Conservation (phyloP, 2,329 filamentous ascomycete species). For the Echinosphaeria canescens region DNA sequence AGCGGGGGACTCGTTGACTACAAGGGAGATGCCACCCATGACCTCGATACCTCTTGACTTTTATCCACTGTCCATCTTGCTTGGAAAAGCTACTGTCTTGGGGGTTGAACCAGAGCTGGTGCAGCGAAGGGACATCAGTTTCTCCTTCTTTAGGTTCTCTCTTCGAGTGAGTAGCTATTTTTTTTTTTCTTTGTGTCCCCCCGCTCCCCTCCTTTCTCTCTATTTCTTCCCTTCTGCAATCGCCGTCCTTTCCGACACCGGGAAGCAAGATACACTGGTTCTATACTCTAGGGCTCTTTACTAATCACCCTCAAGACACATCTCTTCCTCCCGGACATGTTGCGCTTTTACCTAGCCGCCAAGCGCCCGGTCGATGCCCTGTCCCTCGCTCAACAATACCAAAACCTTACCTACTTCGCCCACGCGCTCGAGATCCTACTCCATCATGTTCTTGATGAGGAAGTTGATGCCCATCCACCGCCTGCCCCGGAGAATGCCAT, state of each 20-base stretch:
- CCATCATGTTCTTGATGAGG: constrained; percentile 84
- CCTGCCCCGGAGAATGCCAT: constrained; percentile 41
- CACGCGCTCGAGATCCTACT: constrained; percentile 84
- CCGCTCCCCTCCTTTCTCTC: neutral
- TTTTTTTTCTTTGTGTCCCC: neutral
- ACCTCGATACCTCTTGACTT: constrained; percentile 80
- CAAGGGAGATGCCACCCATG: constrained; percentile 47
- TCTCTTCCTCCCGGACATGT: constrained; percentile 73
- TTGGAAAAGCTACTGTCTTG: constrained; percentile 78
- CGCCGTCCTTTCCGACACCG: too few species aligned
- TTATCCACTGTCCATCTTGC: constrained; percentile 70
- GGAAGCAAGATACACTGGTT: too few species aligned
- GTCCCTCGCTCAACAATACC: constrained; percentile 65
- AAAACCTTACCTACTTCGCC: constrained; percentile 73
- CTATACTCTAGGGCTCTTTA: neutral
- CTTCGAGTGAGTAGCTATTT: constrained; percentile 44
- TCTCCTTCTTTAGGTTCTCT: constrained; percentile 73
- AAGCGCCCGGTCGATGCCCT: constrained; percentile 66
- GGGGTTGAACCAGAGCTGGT: constrained; percentile 84
- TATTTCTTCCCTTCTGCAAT: neutral
- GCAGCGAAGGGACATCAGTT: constrained; percentile 79
- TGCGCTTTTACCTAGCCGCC: constrained; percentile 57
- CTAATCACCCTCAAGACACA: constrained; percentile 40
- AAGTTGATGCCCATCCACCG: constrained; percentile 48
- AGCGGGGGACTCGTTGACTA: constrained; percentile 24